These are phyloP conservation scores for Spathaspora gorwiae DNA, from an alignment of 805 yeast genomes.

Conservation along the genomic window DNA sequence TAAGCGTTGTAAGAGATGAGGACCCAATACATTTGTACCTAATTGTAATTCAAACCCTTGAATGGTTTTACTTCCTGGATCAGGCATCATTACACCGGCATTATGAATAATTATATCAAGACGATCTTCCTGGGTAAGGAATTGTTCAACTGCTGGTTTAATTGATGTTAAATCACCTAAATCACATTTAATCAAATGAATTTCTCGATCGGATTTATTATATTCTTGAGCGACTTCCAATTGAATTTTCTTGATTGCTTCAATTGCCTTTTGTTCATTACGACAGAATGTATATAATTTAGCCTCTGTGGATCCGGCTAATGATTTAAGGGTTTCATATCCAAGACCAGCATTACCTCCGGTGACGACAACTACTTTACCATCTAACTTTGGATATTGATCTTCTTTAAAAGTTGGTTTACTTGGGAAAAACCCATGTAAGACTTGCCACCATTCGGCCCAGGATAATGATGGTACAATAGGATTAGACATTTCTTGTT, in stretches of 20 bases:
- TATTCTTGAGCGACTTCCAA: slow-evolving; percentile 16
- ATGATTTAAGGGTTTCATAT: slow-evolving; percentile 23
- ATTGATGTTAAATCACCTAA: slow-evolving; percentile 40
- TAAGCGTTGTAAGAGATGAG: slow-evolving; percentile 7
- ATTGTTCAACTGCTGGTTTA: slow-evolving; percentile 28
- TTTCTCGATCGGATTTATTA: slow-evolving; percentile 2
- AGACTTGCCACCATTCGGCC: slow-evolving; percentile 3
- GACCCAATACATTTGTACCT: slow-evolving; percentile 25
- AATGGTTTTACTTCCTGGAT: slow-evolving; percentile 12
- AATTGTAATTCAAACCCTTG: slow-evolving; percentile 36
- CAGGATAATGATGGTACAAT: slow-evolving; percentile 2
- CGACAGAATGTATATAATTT: slow-evolving; percentile 36
- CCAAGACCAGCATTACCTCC: slow-evolving; percentile 37
- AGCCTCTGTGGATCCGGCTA: slow-evolving; percentile 25
- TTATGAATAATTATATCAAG: slow-evolving; percentile 20
- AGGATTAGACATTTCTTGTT: not conserved
- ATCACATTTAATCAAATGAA: slow-evolving; percentile 16
- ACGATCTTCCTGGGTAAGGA: slow-evolving; percentile 11
- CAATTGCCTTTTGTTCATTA: slow-evolving; percentile 23
- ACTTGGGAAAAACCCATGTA: slow-evolving; percentile 8
- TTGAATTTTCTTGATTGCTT: slow-evolving; percentile 21
- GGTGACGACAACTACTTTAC: slow-evolving; percentile 35
- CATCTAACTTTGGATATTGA: slow-evolving; percentile 27
- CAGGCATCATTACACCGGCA: slow-evolving; percentile 27
- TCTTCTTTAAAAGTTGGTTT: slow-evolving; percentile 8